phyloP scores from a whole-genome alignment of 164 flowering plant species.

The Sextonia rubra region DNA sequence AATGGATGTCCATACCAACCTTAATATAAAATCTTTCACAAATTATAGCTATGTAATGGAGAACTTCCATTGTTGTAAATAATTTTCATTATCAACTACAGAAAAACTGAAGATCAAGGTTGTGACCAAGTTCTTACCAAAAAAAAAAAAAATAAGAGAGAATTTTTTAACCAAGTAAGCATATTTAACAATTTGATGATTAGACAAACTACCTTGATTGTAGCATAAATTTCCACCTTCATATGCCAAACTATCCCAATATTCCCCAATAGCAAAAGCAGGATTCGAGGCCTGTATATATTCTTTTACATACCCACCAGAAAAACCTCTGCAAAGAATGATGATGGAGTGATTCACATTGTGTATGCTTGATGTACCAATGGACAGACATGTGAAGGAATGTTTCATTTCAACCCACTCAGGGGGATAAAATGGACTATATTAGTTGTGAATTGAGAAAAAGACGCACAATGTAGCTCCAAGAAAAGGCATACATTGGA shows the following conservation, averaged over 20 bases:
- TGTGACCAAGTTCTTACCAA: background rate
- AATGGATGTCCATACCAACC: background rate
- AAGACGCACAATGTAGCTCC: background rate
- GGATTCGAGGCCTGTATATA: slow-evolving; percentile 55
- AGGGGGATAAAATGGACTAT: background rate
- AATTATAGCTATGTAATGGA: background rate
- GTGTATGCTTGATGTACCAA: background rate
- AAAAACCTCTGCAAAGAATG: slow-evolving; percentile 46
- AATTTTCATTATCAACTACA: too few relatives aligned
- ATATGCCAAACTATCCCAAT: slow-evolving; percentile 61
- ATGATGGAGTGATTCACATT: background rate
- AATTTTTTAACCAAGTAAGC: background rate
- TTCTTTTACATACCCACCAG: slow-evolving; percentile 55
- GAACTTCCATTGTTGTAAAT: background rate
- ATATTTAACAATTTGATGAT: background rate
- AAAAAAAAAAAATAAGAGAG: too few relatives aligned
- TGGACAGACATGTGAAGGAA: background rate
- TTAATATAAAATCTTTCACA: too few relatives aligned
- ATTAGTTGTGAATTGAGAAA: background rate
- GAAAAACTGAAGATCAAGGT: background rate
- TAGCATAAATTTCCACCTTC: slow-evolving; percentile 55
- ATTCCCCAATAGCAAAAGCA: slow-evolving; percentile 63
- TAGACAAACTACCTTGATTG: slow-evolving; percentile 44
- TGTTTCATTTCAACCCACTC: background rate
- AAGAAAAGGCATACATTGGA: too few relatives aligned